These are phyloP conservation scores for Ramaria rubella DNA, from an alignment of 768 basidiomycete species.

Conservation along the genomic window DNA sequence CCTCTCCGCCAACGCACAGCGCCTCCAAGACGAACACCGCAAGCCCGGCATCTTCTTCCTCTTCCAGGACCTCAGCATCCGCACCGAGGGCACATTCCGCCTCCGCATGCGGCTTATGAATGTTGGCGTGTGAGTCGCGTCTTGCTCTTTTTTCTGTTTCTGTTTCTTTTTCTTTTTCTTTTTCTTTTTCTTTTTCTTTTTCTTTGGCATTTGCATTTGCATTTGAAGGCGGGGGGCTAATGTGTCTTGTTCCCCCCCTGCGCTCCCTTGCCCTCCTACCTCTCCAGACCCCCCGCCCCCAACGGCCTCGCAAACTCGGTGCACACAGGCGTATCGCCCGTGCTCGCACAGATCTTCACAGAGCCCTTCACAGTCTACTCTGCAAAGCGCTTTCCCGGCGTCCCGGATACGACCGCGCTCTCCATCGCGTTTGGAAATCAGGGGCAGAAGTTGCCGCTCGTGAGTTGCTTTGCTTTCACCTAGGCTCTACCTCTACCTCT, in stretches of 20 bases:
- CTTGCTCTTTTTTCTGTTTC: no score
- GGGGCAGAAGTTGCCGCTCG: slow-evolving; percentile 83
- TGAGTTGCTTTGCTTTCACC: no score
- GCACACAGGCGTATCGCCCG: slow-evolving; percentile 62
- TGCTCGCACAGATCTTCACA: slow-evolving; percentile 80
- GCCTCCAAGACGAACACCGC: slow-evolving; percentile 77
- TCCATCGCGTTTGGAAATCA: slow-evolving; percentile 87
- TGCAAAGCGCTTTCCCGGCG: slow-evolving; percentile 92
- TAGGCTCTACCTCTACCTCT: slow-evolving; percentile 13
- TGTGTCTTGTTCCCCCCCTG: not conserved
- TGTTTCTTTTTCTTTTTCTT: not conserved
- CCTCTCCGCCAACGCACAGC: slow-evolving; percentile 78
- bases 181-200: not conserved
- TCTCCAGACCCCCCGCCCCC: slow-evolving; percentile 68
- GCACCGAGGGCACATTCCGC: slow-evolving; percentile 88
- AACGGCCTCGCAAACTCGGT: slow-evolving; percentile 59
- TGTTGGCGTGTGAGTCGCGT: slow-evolving; percentile 87
- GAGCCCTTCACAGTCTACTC: slow-evolving; percentile 83
- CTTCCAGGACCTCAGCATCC: slow-evolving; percentile 88
- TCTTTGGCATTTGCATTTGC: not conserved
- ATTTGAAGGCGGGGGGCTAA: no score
- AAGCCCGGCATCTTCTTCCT: slow-evolving; percentile 89
- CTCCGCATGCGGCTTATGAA: slow-evolving; percentile 85
- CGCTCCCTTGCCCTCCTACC: not conserved
- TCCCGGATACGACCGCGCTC: slow-evolving; percentile 89